Evolutionary conservation across 805 yeast species (phyloP), one percentile per base, ranked within the genome.

Genomic region (Candida awuae): DNA sequence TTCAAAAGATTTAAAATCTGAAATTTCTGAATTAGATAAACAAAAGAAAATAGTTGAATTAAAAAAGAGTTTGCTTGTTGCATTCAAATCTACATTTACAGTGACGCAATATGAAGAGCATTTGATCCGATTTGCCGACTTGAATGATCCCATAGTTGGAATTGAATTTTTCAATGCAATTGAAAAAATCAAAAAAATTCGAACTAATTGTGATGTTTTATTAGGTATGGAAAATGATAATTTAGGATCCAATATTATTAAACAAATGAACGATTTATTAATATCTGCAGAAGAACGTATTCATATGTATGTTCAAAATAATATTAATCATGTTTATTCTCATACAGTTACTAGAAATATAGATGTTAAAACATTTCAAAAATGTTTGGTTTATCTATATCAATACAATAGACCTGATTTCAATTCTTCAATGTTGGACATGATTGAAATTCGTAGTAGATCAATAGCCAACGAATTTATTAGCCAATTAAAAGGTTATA

Each of bases 41-140:
- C 55, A 66, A 25, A 62, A 61, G 37, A 55, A 55, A 15, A 34
- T 58, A n/a, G 39, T 70, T 21, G 53, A 51, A n/a, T 43, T 80
- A 35, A 75, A 80, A 49, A 77, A 73, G 51, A 56, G 65, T 27
- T 51, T 84, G 1, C 56, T 84, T 29, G 49, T 58, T 1, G 67
- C 70, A 21, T 73, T 82, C 48, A 75, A 77, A 45, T 66, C 69
- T 4, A 72, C 73, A 41, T 85, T 83, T 53, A 74, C 88, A 0
- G 57, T 90, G 32, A 71, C 71, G 32, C 88, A 80, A 44, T 72
- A 75, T 41, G 97, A 90, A 48, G 79, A 76, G 32, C 81, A 73
- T 49, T 58, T 71, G 6, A 26, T 46, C 13, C 34, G 35, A 33
- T 43, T 30, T 32, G 45, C 42, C 3, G 42, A 46, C 34, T 61